phyloP scores from a whole-genome alignment of 345 rosid genomes.

The Eucalyptus guilfoylei region DNA sequence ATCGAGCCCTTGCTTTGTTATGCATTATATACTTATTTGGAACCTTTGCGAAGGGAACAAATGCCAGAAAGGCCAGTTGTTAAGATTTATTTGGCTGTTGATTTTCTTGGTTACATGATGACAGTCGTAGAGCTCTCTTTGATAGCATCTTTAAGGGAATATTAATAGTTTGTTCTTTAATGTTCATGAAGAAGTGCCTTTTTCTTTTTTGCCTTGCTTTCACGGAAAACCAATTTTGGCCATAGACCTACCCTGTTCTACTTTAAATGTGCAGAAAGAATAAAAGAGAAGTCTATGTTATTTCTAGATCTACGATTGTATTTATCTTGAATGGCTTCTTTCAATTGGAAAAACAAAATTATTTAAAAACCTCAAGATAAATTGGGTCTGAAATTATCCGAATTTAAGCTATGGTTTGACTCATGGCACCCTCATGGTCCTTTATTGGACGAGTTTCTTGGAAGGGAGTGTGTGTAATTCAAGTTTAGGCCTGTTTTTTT shows the following conservation, averaged over 20 bases:
- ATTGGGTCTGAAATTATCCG: not conserved
- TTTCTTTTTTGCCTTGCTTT: not conserved
- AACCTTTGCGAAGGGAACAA: not conserved
- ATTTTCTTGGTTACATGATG: not conserved
- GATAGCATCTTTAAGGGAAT: not conserved
- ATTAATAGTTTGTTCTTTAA: not conserved
- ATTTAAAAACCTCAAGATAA: not conserved
- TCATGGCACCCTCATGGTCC: not conserved
- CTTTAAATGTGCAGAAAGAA: not conserved
- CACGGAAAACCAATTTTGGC: not conserved
- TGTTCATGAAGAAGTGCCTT: not conserved
- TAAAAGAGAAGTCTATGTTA: not conserved
- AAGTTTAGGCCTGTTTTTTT: too few species aligned
- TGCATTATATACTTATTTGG: not conserved
- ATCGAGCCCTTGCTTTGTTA: not conserved
- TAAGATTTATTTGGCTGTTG: not conserved
- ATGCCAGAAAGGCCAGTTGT: not conserved
- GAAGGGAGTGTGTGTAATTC: not conserved
- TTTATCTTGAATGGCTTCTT: not conserved
- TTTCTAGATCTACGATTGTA: not conserved
- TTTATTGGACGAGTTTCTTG: not conserved
- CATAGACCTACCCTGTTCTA: not conserved
- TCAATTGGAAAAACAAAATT: not conserved
- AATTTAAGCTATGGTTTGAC: not conserved
- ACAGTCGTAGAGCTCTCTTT: not conserved